These are phyloP conservation scores for Articulospora tetracladia DNA, from an alignment of 495 filamentous ascomycete genomes.

Conservation along the genomic window DNA sequence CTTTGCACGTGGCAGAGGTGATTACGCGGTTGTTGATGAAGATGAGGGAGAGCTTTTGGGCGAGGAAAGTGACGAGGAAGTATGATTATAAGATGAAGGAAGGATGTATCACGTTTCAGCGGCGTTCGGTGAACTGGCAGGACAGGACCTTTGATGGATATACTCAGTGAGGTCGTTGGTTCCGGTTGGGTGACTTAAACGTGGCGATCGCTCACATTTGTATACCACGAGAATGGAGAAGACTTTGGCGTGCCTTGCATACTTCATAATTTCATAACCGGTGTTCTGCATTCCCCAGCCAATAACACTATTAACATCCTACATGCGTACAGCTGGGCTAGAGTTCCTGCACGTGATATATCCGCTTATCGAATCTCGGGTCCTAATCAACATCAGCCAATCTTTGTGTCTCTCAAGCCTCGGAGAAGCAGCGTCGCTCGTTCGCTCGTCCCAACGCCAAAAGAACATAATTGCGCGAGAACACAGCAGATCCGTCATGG, in stretches of 20 bases:
- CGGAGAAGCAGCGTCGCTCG: not conserved
- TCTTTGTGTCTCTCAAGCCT: not conserved
- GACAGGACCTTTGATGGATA: not conserved
- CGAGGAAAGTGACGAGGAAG: constrained; percentile 89
- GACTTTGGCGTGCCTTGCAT: not conserved
- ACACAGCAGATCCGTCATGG: not conserved
- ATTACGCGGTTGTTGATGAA: constrained; percentile 82
- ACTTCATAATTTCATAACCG: not conserved
- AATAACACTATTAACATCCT: not conserved
- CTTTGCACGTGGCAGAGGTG: constrained; percentile 77
- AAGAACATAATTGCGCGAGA: not conserved
- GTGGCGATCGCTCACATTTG: not conserved
- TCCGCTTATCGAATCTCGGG: too few species aligned
- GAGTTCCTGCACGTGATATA: too few species aligned
- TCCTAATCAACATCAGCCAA: not conserved
- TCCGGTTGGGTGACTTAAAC: not conserved
- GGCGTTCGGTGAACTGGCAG: not conserved
- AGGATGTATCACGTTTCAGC: not conserved
- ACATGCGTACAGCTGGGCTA: too few species aligned
- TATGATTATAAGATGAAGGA: constrained; percentile 22
- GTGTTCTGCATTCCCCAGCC: not conserved
- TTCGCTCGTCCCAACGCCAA: not conserved
- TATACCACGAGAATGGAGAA: not conserved
- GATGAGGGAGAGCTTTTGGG: constrained; percentile 93
- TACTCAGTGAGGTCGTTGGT: not conserved